These are phyloP conservation scores for Lepiota brunneoincarnata DNA, from an alignment of 768 basidiomycete species.

Conservation along the genomic window DNA sequence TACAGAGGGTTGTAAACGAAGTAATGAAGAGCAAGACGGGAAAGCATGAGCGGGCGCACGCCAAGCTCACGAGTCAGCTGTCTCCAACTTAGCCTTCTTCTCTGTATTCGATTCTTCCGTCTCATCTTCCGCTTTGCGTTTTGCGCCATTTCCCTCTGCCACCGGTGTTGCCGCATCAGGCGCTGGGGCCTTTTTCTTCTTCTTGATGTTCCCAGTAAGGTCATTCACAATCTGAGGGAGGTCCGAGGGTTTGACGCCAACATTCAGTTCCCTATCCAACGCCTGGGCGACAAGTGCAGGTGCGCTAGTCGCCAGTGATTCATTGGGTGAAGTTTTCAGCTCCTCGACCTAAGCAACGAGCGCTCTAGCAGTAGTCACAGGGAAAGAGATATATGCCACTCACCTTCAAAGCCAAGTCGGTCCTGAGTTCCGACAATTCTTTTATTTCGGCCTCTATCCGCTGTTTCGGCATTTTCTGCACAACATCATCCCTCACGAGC, in stretches of 20 bases:
- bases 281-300: slow-evolving; percentile 70
- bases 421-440: slow-evolving; percentile 71
- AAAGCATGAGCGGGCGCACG: slow-evolving; percentile 1
- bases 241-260: slow-evolving; percentile 27
- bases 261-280: slow-evolving; percentile 69
- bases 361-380: not conserved
- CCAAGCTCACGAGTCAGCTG: not conserved
- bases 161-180: not conserved
- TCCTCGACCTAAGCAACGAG: slow-evolving; percentile 73
- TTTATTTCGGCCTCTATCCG: slow-evolving; percentile 79
- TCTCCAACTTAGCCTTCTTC: slow-evolving; percentile 66
- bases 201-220: slow-evolving; percentile 80
- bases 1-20: slow-evolving; percentile 12
- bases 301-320: slow-evolving; percentile 50
- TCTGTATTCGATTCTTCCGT: slow-evolving; percentile 44
- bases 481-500: slow-evolving; percentile 49
- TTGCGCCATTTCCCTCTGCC: slow-evolving; percentile 31
- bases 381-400: not conserved
- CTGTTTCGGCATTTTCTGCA: slow-evolving; percentile 65
- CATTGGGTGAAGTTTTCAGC: slow-evolving; percentile 75
- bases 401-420: slow-evolving; percentile 86
- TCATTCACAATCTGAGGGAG: slow-evolving; percentile 64
- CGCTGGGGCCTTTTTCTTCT: slow-evolving; percentile 72
- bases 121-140: slow-evolving; percentile 72
- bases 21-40: slow-evolving; percentile 4